phyloP scores from a whole-genome alignment of 2,329 filamentous ascomycete species.

The Plenodomus biglobosus region DNA sequence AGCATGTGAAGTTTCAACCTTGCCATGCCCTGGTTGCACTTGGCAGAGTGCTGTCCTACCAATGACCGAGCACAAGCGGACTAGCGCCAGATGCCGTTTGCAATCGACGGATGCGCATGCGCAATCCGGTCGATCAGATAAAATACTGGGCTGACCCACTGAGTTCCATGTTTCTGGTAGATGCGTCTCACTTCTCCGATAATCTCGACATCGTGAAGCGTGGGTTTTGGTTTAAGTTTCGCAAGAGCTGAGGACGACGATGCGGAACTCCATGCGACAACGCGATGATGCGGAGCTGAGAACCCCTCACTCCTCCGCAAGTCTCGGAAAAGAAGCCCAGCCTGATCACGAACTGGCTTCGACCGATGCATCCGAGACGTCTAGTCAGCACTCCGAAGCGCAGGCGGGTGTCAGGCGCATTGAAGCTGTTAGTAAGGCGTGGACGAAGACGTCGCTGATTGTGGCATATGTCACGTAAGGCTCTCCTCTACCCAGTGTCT shows the following conservation, averaged over 20 bases:
- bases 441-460: conserved; percentile 51
- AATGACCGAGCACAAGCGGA: not conserved
- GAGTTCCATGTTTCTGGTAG: not conserved
- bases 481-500: not conserved
- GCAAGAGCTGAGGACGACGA: not conserved
- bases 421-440: conserved; percentile 53
- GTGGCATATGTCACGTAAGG: conserved; percentile 50
- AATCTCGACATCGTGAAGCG: not conserved
- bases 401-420: conserved; percentile 54
- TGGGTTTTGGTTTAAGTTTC: not conserved
- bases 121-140: conserved; percentile 10
- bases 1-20: conserved; percentile 1
- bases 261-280: not conserved
- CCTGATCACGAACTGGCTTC: conserved; percentile 2
- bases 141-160: not conserved
- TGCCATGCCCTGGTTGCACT: conserved; percentile 8
- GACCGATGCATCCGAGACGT: conserved; percentile 10
- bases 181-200: not conserved
- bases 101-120: not conserved
- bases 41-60: conserved; percentile 5
- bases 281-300: not conserved
- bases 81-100: not conserved
- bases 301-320: not conserved
- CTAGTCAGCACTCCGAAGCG: conserved; percentile 13
- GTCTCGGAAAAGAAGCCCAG: conserved; percentile 8